Conservation (phyloP, 208 protist species). For the Crithidia fasciculata region DNA sequence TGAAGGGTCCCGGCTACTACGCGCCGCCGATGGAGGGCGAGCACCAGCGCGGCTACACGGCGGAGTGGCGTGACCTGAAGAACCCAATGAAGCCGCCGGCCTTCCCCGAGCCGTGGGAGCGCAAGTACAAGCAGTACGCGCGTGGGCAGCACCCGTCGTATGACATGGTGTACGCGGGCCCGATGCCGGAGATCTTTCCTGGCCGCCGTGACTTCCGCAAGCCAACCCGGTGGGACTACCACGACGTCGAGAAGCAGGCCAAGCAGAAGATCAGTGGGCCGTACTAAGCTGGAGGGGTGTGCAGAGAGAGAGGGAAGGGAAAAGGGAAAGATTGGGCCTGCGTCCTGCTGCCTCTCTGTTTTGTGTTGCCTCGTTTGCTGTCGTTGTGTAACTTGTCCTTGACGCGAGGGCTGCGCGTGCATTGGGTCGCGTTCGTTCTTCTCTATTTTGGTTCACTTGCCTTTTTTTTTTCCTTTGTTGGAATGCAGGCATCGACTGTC, state of each 20-base stretch:
- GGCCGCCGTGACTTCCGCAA: constrained; percentile 86
- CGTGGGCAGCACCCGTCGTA: constrained; percentile 91
- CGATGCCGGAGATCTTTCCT: constrained; percentile 93
- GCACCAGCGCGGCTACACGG: constrained; percentile 86
- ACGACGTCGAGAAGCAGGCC: constrained; percentile 88
- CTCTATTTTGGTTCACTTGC: too few relatives aligned
- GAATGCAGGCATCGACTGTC: too few relatives aligned
- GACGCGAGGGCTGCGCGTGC: too few relatives aligned
- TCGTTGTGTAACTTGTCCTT: too few relatives aligned
- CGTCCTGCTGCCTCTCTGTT: too few relatives aligned
- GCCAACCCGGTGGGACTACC: constrained; percentile 91
- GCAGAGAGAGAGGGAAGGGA: too few relatives aligned
- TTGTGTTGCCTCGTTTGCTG: too few relatives aligned
- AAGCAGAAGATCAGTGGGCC: constrained; percentile 90
- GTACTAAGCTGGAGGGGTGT: constrained; percentile 42
- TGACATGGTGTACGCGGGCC: constrained; percentile 91
- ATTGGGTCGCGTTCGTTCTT: too few relatives aligned
- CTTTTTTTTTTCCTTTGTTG: too few relatives aligned
- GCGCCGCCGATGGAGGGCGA: constrained; percentile 90
- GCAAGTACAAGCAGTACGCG: constrained; percentile 91
- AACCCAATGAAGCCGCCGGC: constrained; percentile 86
- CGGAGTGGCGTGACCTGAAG: constrained; percentile 90
- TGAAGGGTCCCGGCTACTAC: constrained; percentile 89
- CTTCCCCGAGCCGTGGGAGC: constrained; percentile 90
- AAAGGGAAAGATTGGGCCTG: too few relatives aligned